These are phyloP conservation scores for Curvularia eragrostidis DNA, from an alignment of 2,329 filamentous ascomycete species.

Conservation along the genomic window DNA sequence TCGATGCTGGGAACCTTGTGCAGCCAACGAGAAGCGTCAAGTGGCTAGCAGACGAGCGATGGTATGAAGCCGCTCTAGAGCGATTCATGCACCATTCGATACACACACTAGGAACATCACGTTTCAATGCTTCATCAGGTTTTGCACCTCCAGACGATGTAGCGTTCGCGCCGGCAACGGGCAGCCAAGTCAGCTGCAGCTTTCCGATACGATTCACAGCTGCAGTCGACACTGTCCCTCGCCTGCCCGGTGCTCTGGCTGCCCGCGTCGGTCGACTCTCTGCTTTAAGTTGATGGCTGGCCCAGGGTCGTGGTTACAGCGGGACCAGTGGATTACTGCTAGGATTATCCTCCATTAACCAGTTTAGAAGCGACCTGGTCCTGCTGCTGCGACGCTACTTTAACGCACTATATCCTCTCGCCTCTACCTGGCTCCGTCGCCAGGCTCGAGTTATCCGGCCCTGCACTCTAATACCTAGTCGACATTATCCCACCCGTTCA, in stretches of 20 bases:
- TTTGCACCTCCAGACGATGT: constrained; percentile 36
- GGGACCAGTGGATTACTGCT: constrained; percentile 33
- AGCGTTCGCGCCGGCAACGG: constrained; percentile 43
- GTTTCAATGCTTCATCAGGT: constrained; percentile 37
- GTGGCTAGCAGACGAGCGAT: constrained; percentile 23
- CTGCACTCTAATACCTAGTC: constrained; percentile 44
- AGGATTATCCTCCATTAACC: constrained; percentile 39
- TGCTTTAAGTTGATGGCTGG: constrained; percentile 42
- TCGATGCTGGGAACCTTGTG: constrained; percentile 24
- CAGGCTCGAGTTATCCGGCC: constrained; percentile 23
- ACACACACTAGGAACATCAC: constrained; percentile 29
- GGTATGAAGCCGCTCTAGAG: constrained; percentile 29
- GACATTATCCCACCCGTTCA: constrained; percentile 45
- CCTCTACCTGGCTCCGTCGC: constrained; percentile 42
- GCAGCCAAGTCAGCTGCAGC: constrained; percentile 41
- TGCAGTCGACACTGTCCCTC: constrained; percentile 38
- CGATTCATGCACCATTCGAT: constrained; percentile 35
- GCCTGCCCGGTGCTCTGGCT: constrained; percentile 38
- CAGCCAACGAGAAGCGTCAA: constrained; percentile 35
- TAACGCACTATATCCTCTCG: constrained; percentile 43
- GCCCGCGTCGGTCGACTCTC: constrained; percentile 38
- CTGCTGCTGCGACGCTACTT: constrained; percentile 42
- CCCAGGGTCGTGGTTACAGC: constrained; percentile 38
- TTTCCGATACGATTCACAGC: constrained; percentile 27
- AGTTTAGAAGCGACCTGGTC: constrained; percentile 39